A percentile compares a stretch with the other conserved stretches of the same genome.
phyloP scores from a whole-genome alignment of 2,329 filamentous ascomycete species.

The Penicillium thymicola region DNA sequence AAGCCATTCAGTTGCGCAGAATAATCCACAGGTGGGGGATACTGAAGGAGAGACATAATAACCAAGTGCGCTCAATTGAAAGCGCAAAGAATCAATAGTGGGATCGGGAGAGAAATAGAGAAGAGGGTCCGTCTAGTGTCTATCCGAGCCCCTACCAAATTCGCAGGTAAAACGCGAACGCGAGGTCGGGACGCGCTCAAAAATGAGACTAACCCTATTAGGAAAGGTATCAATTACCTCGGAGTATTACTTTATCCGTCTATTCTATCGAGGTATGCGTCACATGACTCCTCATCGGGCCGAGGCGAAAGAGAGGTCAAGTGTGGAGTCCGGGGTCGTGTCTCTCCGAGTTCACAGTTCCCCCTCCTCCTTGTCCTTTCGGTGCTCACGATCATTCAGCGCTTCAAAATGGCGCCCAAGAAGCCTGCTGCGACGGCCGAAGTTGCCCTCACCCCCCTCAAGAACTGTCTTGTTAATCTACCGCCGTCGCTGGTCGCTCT shows the following conservation, averaged over 20 bases:
- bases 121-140: constrained; percentile 10
- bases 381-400: constrained; percentile 11
- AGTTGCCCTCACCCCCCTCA: constrained; percentile 79
- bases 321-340: constrained; percentile 23
- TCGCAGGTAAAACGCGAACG: constrained; percentile 9
- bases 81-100: constrained; percentile 23
- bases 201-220: constrained; percentile 6
- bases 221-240: not conserved
- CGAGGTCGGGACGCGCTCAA: constrained; percentile 15
- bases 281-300: constrained; percentile 18
- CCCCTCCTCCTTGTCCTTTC: constrained; percentile 13
- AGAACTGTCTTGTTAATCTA: constrained; percentile 93
- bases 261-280: not conserved
- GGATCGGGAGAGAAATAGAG: constrained; percentile 13
- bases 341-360: constrained; percentile 11
- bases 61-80: constrained; percentile 19
- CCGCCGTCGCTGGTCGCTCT: constrained; percentile 79
- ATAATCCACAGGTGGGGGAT: constrained; percentile 79
- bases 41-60: constrained; percentile 79
- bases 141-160: constrained; percentile 14
- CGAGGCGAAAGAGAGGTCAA: constrained; percentile 31
- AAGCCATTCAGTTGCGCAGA: constrained; percentile 75
- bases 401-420: constrained; percentile 43
- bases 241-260: constrained; percentile 8
- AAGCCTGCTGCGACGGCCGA: constrained; percentile 68